These are phyloP conservation scores for Diplogelasinospora grovesii DNA, from an alignment of 495 filamentous ascomycete species.

Conservation along the genomic window DNA sequence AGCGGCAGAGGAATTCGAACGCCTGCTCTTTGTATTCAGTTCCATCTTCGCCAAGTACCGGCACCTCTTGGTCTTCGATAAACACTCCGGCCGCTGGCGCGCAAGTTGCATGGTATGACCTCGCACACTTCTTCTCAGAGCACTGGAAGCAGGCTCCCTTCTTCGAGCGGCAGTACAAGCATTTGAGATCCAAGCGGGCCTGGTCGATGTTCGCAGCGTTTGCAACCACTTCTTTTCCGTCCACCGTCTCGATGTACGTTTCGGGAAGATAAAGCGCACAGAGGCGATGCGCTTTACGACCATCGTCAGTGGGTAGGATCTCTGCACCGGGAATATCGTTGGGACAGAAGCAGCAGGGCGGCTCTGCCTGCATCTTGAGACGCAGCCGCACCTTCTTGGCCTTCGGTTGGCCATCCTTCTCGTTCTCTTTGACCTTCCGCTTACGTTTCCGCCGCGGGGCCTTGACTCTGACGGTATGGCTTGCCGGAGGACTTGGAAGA, in stretches of 20 bases:
- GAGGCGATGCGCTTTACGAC: constrained; percentile 77
- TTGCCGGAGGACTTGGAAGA: constrained; percentile 67
- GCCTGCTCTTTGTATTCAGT: constrained; percentile 83
- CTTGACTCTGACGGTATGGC: constrained; percentile 38
- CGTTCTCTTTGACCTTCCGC: constrained; percentile 32
- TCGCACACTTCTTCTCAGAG: constrained; percentile 86
- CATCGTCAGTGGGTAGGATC: constrained; percentile 80
- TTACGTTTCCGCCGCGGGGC: constrained; percentile 55
- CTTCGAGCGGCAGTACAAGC: constrained; percentile 88
- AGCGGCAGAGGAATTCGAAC: constrained; percentile 88
- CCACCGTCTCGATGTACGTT: constrained; percentile 74
- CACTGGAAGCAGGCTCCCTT: constrained; percentile 96
- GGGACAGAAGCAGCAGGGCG: constrained; percentile 91
- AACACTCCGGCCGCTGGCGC: constrained; percentile 86
- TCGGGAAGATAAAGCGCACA: constrained; percentile 90
- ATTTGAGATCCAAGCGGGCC: constrained; percentile 83
- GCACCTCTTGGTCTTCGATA: constrained; percentile 75
- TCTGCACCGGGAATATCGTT: constrained; percentile 83
- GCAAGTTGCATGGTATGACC: constrained; percentile 93
- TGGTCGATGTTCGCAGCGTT: constrained; percentile 78
- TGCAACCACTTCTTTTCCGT: constrained; percentile 61
- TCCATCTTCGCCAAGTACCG: constrained; percentile 85
- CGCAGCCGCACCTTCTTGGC: constrained; percentile 67
- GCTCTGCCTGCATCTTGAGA: constrained; percentile 61
- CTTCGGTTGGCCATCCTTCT: constrained; percentile 44